Conservation (phyloP, 495 filamentous ascomycete species). For the Cenococcum geophilum region DNA sequence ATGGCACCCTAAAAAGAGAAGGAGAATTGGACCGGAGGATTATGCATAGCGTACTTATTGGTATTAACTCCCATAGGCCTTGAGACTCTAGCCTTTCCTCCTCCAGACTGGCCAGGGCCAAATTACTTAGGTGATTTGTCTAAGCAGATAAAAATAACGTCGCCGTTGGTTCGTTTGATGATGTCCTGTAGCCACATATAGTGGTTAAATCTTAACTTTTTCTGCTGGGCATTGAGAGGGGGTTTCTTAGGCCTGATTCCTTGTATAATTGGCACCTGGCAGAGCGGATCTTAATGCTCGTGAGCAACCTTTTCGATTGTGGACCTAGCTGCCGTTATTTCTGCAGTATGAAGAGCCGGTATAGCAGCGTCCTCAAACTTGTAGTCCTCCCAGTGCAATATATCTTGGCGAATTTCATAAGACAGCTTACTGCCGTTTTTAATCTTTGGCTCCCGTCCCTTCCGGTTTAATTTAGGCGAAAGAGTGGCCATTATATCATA, state of each 20-base stretch:
- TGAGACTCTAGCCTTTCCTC: conserved; percentile 1
- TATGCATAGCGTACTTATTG: neutral
- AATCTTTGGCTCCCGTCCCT: neutral
- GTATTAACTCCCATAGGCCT: conserved; percentile 1
- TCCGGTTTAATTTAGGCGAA: neutral
- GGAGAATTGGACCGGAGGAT: neutral
- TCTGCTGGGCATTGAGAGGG: neutral
- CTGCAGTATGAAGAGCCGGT: neutral
- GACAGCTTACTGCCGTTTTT: neutral
- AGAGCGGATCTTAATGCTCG: conserved; percentile 4
- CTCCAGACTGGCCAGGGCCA: neutral
- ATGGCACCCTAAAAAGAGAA: conserved; percentile 1
- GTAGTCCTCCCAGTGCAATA: neutral
- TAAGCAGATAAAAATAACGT: conserved; percentile 4
- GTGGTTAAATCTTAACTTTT: conserved; percentile 2
- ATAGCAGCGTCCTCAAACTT: neutral
- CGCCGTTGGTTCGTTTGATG: neutral
- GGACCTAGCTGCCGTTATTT: neutral
- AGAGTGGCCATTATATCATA: neutral
- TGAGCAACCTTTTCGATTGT: neutral
- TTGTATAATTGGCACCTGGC: neutral
- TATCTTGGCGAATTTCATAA: neutral
- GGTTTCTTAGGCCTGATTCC: conserved; percentile 1
- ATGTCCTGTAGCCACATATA: neutral
- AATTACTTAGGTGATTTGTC: conserved; percentile 4